phyloP scores from a whole-genome alignment of 73 alveolate species.

The Effrenium voratum region DNA sequence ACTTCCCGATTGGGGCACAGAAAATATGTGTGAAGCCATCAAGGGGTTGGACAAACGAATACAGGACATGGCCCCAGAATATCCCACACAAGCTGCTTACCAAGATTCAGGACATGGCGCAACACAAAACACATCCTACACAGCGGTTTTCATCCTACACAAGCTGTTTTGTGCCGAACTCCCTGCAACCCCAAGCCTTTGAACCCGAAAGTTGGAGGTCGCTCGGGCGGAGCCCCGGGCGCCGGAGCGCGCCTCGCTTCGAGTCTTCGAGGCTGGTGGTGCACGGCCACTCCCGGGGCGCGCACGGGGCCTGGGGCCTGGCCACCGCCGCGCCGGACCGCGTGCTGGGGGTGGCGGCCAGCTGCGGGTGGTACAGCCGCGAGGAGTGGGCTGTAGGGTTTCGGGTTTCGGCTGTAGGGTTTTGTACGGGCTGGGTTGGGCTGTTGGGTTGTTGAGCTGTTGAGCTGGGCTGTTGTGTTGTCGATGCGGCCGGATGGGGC shows the following conservation, averaged over 20 bases:
- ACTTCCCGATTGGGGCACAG: too few relatives aligned
- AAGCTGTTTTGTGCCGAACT: not conserved
- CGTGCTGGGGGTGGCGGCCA: constrained; percentile 72
- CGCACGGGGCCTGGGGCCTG: constrained; percentile 90
- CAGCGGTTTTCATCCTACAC: not conserved
- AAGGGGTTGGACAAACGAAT: too few relatives aligned
- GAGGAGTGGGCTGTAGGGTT: not conserved
- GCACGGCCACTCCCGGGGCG: constrained; percentile 86
- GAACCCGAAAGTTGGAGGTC: not conserved
- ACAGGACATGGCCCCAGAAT: too few relatives aligned
- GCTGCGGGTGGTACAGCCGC: constrained; percentile 92
- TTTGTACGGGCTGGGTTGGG: too few relatives aligned
- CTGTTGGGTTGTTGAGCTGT: too few relatives aligned
- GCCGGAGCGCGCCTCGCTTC: not conserved
- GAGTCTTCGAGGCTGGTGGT: not conserved
- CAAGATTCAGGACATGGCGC: not conserved
- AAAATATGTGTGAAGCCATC: too few relatives aligned
- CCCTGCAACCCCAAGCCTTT: not conserved
- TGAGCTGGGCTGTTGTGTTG: too few relatives aligned
- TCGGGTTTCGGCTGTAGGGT: too few relatives aligned
- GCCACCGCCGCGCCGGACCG: constrained; percentile 64
- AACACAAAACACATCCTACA: not conserved
- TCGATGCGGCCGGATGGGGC: too few relatives aligned
- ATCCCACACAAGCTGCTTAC: too few relatives aligned
- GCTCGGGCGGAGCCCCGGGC: not conserved